phyloP scores from a whole-genome alignment of 305 asterid genomes.

The Fraxinus velutina region DNA sequence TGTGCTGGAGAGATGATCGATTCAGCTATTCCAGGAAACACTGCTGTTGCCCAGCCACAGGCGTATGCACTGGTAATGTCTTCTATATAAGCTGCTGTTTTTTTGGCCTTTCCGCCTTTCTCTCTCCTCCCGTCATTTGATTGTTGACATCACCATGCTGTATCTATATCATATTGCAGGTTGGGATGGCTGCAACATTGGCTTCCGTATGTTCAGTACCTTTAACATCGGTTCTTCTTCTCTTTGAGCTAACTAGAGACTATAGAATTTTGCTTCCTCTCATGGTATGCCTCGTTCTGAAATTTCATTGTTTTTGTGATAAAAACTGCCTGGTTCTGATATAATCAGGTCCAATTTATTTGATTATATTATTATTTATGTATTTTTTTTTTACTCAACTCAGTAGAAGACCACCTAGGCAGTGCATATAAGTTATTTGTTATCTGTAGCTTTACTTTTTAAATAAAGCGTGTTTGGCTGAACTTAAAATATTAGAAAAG shows the following conservation, averaged over 20 bases:
- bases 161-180: conserved; percentile 47
- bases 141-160: conserved; percentile 10
- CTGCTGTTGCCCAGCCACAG: conserved; percentile 94
- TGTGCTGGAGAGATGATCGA: conserved; percentile 82
- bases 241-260: conserved; percentile 92
- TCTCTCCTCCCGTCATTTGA: background rate
- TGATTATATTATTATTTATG: conserved; percentile 1
- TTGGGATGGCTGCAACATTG: conserved; percentile 99
- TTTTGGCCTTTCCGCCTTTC: background rate
- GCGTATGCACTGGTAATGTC: conserved; percentile 84
- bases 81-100: conserved; percentile 2
- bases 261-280: conserved; percentile 97
- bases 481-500: background rate
- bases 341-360: conserved; percentile 11
- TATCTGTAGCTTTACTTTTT: background rate
- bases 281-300: conserved; percentile 52
- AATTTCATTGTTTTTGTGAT: conserved; percentile 13
- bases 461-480: background rate
- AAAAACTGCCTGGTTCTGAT: conserved; percentile 10
- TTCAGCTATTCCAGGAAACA: conserved; percentile 92
- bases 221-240: conserved; percentile 84
- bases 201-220: conserved; percentile 99
- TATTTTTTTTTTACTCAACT: background rate
- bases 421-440: background rate
- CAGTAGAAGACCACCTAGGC: background rate